Conservation (phyloP, 306 rosid genomes). For the Sophora flavescens region DNA sequence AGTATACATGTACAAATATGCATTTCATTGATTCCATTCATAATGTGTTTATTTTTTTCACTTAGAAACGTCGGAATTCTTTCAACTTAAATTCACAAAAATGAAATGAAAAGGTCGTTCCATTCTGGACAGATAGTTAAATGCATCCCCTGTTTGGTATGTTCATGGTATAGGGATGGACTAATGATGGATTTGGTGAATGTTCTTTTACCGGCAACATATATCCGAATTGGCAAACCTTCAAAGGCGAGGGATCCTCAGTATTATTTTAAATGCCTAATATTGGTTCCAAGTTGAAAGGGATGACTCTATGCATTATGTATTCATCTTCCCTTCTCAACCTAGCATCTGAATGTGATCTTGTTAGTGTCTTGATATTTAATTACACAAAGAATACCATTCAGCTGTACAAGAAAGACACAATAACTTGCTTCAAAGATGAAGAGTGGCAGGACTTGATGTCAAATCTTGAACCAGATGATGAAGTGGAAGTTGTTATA, state of each 20-base stretch:
- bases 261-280: conserved; percentile 5
- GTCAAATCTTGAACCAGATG: conserved; percentile 21
- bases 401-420: conserved; percentile 8
- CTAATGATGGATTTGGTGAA: conserved; percentile 2
- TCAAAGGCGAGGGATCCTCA: conserved; percentile 19
- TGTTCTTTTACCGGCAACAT: not conserved
- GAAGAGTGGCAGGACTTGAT: conserved; percentile 23
- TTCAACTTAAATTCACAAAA: not conserved
- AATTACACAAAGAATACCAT: conserved; percentile 32
- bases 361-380: conserved; percentile 20
- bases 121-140: not conserved
- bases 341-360: conserved; percentile 23
- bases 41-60: too few relatives aligned
- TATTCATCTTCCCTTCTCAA: conserved; percentile 16
- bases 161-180: conserved; percentile 10
- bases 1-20: too few relatives aligned
- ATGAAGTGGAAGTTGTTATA: conserved; percentile 34
- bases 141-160: not conserved
- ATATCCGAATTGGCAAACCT: not conserved
- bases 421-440: not conserved
- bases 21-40: too few relatives aligned
- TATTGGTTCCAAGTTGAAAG: conserved; percentile 9
- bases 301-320: not conserved
- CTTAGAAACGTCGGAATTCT: not conserved
- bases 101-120: too few relatives aligned